Base-by-base conservation (phyloP, 2,329 filamentous ascomycete genomes). In the Ramularia collo-cygni region DNA sequence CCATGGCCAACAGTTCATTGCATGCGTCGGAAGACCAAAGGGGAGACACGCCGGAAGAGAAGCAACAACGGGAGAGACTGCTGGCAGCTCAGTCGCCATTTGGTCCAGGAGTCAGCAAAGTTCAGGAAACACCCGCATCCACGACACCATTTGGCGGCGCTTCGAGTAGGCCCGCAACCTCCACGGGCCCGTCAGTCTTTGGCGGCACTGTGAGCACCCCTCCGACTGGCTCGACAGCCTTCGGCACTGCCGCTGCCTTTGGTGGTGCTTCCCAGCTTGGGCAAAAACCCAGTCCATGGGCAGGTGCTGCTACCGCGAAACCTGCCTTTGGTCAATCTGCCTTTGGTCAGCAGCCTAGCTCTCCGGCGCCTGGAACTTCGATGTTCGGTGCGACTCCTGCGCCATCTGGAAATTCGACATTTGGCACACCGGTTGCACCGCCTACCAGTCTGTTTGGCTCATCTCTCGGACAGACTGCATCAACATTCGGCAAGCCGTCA, bases 241-340 rank as follows among this genome's bases (percentile, higher is more conserved):
- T 24, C 10, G 21, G 21, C 21, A 10, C 21, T 24, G 21, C 6
- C 16, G 32, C 50, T 28, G 48, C 49, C 19, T 35, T 31, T 32
- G 40, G 19, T 21, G 38, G 40, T n/a, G 29, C 42, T n/a, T 39
- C 40, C 39, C 38, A 35, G 64, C 70, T 55, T 61, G 61, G 16
- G 54, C 62, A 33, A 18, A 33, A 33, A n/a, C 8, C 31, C 8
- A 33, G 31, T 19, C 17, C 31, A 18, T 33, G 31, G 31, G 13
- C 6, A 6, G 21, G 31, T 19, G 31, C 31, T 7, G 17, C 31
- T 10, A n/a, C 31, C 15, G 31, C 41, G 12, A 35, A 33, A 41
- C 40, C 58, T 28, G 41, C 55, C 2, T 61, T 60, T 37, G 55
- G 52, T 10, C 46, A 54, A 34, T 34, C 56, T 18, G 48, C 57